These are phyloP conservation scores for Tilletiopsis washingtonensis DNA, from an alignment of 1,284 basidiomycete species.

Conservation along the genomic window DNA sequence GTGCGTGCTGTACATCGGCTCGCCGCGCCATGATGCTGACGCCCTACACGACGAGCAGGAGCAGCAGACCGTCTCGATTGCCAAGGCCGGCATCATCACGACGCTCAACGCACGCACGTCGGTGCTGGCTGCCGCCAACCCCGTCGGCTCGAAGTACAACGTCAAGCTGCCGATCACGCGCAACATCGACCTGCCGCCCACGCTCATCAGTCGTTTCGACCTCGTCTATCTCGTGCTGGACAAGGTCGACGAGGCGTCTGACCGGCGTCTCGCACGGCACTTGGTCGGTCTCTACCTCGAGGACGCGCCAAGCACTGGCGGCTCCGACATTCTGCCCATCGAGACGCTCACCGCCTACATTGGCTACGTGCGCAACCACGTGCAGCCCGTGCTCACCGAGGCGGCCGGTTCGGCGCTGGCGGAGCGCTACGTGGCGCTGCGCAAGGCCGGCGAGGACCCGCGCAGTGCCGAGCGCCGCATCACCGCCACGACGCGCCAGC, in stretches of 20 bases:
- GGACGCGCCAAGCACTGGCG: conserved; percentile 66
- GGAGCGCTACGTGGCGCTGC: conserved; percentile 81
- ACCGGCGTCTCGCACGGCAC: conserved; percentile 85
- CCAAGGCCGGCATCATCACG: conserved; percentile 99
- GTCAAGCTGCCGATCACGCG: conserved; percentile 67
- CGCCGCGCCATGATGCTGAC: too few species aligned
- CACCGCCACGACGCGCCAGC: conserved; percentile 92
- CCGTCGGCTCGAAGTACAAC: conserved; percentile 92
- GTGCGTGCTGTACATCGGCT: too few species aligned
- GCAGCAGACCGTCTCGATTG: conserved; percentile 99
- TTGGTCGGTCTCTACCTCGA: conserved; percentile 89
- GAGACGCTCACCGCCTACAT: conserved; percentile 89
- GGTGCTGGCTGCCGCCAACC: conserved; percentile 92
- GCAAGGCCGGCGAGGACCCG: conserved; percentile 83
- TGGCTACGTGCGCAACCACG: conserved; percentile 79
- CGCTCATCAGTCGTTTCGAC: conserved; percentile 95
- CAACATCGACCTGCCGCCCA: conserved; percentile 74
- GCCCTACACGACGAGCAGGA: too few species aligned
- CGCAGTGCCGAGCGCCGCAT: conserved; percentile 77
- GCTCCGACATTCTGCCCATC: conserved; percentile 70
- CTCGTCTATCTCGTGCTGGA: conserved; percentile 95
- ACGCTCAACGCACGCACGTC: conserved; percentile 96
- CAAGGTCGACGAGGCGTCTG: conserved; percentile 73
- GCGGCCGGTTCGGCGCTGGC: conserved; percentile 79
- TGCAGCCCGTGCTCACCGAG: conserved; percentile 81